A percentile compares a stretch with the other conserved stretches of the same genome.
Evolutionary conservation across 202 grass and related monocot genomes (phyloP).

Genomic region (Cymbopogon flexuosus): DNA sequence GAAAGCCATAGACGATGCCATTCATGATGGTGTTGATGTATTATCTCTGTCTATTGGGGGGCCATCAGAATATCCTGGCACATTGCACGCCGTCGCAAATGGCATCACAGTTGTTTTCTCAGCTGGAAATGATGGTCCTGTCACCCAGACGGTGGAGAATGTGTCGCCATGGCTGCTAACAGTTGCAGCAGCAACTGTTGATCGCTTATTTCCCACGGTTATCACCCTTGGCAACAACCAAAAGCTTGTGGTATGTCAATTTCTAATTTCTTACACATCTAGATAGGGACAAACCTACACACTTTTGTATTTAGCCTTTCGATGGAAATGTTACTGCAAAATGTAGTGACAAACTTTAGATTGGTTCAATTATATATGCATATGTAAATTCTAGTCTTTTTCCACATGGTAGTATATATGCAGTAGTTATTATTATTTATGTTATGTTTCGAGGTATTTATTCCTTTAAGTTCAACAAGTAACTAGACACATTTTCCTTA

Average conservation of each 20-base stretch:
- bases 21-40: constrained; percentile 42
- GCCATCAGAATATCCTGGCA: neutral
- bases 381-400: too few relatives aligned
- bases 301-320: too few relatives aligned
- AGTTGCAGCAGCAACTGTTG: constrained; percentile 46
- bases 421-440: too few relatives aligned
- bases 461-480: too few relatives aligned
- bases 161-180: constrained; percentile 41
- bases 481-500: too few relatives aligned
- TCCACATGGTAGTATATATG: too few relatives aligned
- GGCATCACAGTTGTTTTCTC: constrained; percentile 35
- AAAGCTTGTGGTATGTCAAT: constrained; percentile 36
- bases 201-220: constrained; percentile 40
- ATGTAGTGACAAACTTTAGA: too few relatives aligned
- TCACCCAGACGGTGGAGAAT: constrained; percentile 29
- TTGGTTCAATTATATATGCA: too few relatives aligned
- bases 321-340: too few relatives aligned
- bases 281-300: too few relatives aligned
- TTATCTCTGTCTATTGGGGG: constrained; percentile 37
- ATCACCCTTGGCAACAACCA: constrained; percentile 40
- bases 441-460: too few relatives aligned
- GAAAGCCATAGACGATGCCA: constrained; percentile 41
- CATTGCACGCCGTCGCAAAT: constrained; percentile 38
- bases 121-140: constrained; percentile 26
- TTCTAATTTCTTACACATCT: too few relatives aligned